These are phyloP conservation scores for Cladosporium sp. DNA, from an alignment of 2,329 filamentous ascomycete genomes.

Conservation along the genomic window DNA sequence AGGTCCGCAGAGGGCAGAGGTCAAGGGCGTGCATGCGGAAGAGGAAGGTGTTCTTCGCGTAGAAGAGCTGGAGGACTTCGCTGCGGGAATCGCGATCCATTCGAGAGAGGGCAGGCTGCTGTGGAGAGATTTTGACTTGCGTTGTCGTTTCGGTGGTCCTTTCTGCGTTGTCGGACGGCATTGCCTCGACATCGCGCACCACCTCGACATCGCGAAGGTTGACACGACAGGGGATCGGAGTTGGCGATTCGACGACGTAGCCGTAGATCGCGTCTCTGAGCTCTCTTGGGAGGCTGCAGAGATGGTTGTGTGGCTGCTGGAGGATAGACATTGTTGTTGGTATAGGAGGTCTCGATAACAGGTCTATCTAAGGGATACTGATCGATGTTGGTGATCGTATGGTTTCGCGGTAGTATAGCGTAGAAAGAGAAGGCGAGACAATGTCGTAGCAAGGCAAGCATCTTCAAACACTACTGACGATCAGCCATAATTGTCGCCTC, in stretches of 20 bases:
- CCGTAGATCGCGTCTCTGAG: background rate
- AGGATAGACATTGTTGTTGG: too few relatives aligned
- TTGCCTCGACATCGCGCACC: background rate
- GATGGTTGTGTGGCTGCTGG: background rate
- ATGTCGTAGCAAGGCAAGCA: too few relatives aligned
- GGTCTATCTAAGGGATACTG: too few relatives aligned
- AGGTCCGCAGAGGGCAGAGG: background rate
- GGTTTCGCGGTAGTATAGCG: too few relatives aligned
- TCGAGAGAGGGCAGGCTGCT: background rate
- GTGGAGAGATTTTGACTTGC: background rate
- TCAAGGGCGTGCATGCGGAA: background rate
- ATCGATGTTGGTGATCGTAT: too few relatives aligned
- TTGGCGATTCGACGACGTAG: background rate
- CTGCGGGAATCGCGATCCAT: background rate
- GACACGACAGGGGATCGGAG: background rate
- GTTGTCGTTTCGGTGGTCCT: background rate
- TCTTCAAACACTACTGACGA: too few relatives aligned
- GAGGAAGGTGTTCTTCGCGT: background rate
- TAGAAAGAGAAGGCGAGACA: too few relatives aligned
- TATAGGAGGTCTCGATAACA: too few relatives aligned
- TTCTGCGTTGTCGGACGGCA: background rate
- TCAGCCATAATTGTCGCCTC: too few relatives aligned
- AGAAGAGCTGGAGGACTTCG: background rate
- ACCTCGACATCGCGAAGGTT: background rate
- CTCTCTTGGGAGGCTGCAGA: background rate